phyloP scores from a whole-genome alignment of 2,329 filamentous ascomycete genomes.

The Neurospora sp. region DNA sequence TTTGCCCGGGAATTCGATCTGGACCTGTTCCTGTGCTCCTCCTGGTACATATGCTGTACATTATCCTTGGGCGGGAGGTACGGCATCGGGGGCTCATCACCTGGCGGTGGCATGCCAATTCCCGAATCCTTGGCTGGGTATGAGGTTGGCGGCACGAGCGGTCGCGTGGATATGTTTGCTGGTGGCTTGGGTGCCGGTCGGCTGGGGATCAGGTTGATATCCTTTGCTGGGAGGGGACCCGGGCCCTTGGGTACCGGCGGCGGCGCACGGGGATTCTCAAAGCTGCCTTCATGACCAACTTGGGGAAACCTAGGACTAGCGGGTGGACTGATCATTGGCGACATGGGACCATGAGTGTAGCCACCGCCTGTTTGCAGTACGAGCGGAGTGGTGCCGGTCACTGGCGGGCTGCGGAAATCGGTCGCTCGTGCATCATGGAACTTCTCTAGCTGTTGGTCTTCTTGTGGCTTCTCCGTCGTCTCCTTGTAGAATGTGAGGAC shows the following conservation, averaged over 20 bases:
- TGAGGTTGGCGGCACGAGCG: conserved; percentile 51
- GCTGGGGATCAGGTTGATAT: conserved; percentile 60
- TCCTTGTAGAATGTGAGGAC: conserved; percentile 97
- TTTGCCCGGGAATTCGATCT: conserved; percentile 58
- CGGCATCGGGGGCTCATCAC: conserved; percentile 43
- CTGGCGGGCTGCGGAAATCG: conserved; percentile 29
- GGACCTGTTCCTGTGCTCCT: conserved; percentile 48
- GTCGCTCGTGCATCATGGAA: conserved; percentile 74
- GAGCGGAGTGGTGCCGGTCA: conserved; percentile 30
- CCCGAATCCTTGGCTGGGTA: conserved; percentile 52
- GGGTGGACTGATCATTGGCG: conserved; percentile 63
- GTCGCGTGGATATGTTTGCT: not conserved
- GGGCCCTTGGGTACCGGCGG: conserved; percentile 69
- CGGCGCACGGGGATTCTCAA: conserved; percentile 90
- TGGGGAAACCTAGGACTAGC: conserved; percentile 76
- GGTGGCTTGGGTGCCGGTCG: conserved; percentile 64
- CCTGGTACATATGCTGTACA: conserved; percentile 47
- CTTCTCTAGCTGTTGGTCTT: conserved; percentile 90
- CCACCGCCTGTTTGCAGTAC: conserved; percentile 37
- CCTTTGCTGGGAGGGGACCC: conserved; percentile 37
- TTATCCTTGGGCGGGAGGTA: conserved; percentile 43
- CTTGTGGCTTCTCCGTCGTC: conserved; percentile 67
- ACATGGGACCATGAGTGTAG: conserved; percentile 40
- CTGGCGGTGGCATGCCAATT: conserved; percentile 48
- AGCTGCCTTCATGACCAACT: conserved; percentile 82